Percentiles rank a stretch among this genome's conserved stretches.
These are phyloP conservation scores for Phytophthora uliginosa DNA, from an alignment of 352 stramenopile genomes.

Conservation along the genomic window DNA sequence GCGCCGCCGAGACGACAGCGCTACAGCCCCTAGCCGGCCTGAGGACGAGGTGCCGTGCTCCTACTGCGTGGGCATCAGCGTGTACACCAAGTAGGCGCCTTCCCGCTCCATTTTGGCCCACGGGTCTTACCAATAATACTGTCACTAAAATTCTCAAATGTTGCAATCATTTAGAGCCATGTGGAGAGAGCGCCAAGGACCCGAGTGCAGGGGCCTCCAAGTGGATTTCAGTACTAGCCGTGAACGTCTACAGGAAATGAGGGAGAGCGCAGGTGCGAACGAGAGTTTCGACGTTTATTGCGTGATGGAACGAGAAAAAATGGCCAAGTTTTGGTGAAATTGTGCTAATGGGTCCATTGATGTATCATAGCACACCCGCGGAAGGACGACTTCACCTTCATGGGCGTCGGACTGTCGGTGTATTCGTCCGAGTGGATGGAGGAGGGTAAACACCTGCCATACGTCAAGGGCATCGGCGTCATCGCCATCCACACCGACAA, in stretches of 20 bases:
- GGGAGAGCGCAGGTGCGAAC: slow-evolving; percentile 50
- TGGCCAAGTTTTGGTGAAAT: slow-evolving; percentile 20
- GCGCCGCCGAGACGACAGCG: slow-evolving; percentile 21
- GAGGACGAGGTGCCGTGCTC: slow-evolving; percentile 41
- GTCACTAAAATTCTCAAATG: slow-evolving; percentile 5
- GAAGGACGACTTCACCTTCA: slow-evolving; percentile 65
- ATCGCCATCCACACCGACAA: slow-evolving; percentile 60
- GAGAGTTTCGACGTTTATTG: not conserved
- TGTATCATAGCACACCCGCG: slow-evolving; percentile 43
- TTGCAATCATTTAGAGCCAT: slow-evolving; percentile 52
- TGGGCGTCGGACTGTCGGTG: slow-evolving; percentile 68
- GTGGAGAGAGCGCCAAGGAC: slow-evolving; percentile 54
- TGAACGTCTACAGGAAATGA: slow-evolving; percentile 60
- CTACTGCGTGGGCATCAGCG: slow-evolving; percentile 70
- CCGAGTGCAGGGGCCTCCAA: slow-evolving; percentile 67
- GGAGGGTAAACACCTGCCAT: slow-evolving; percentile 61
- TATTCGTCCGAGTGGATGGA: slow-evolving; percentile 74
- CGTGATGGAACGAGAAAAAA: slow-evolving; percentile 5
- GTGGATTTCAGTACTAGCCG: slow-evolving; percentile 45
- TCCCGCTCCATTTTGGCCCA: not conserved
- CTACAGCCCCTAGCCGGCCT: slow-evolving; percentile 4
- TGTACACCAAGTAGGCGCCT: slow-evolving; percentile 71
- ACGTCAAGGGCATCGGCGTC: slow-evolving; percentile 61
- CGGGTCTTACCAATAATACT: not conserved
- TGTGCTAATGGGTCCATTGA: not conserved